These are phyloP conservation scores for Cutaneotrichosporon sp. DNA, from an alignment of 1,284 basidiomycete species.

Conservation along the genomic window DNA sequence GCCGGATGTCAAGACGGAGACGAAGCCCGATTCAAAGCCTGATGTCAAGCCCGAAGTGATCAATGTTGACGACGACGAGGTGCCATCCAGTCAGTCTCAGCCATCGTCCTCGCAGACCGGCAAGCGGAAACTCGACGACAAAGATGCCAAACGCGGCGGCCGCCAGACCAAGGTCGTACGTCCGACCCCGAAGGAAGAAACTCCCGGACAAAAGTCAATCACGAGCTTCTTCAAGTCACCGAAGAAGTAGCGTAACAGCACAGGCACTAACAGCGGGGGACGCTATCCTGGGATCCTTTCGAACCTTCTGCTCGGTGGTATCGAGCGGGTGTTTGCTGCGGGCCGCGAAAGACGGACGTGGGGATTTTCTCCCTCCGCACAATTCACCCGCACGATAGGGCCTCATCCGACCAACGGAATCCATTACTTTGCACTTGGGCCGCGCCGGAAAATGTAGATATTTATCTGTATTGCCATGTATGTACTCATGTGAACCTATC, in stretches of 20 bases:
- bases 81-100: neutral
- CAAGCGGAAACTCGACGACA: conserved; percentile 1
- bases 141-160: conserved; percentile 21
- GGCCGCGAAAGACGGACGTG: no score
- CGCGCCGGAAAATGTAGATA: no score
- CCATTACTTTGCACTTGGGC: no score
- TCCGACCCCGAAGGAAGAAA: conserved; percentile 17
- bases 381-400: no score
- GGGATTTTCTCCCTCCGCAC: no score
- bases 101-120: neutral
- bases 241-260: conserved; percentile 12
- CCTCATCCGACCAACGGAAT: no score
- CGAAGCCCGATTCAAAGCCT: neutral
- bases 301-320: no score
- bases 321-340: no score
- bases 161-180: conserved; percentile 36
- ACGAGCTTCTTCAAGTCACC: conserved; percentile 39
- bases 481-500: no score
- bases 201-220: conserved; percentile 35
- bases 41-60: neutral
- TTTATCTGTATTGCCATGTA: no score
- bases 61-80: neutral
- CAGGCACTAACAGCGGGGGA: no score
- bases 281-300: no score
- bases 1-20: conserved; percentile 1